Conservation (phyloP, 192 early-diverging fungal genomes). For the Coemansia sp. region DNA sequence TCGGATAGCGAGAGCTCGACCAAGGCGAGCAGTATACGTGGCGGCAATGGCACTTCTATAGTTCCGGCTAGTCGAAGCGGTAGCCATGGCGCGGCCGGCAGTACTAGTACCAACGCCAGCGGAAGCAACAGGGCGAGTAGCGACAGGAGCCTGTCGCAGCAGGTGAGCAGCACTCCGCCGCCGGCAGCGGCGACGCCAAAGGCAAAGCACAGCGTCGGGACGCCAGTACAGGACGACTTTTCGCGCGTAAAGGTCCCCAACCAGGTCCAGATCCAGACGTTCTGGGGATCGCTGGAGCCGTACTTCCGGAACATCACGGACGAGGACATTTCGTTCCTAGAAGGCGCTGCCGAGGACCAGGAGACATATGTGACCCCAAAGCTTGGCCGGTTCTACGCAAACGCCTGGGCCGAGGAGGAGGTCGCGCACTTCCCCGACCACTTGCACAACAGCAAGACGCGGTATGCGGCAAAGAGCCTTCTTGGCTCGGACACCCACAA, state of each 20-base stretch:
- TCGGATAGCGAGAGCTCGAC: slow-evolving; percentile 37
- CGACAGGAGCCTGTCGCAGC: slow-evolving; percentile 3
- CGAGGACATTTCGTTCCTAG: slow-evolving; percentile 69
- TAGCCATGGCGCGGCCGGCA: not conserved
- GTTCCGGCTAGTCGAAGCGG: too few species aligned
- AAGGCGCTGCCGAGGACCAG: slow-evolving; percentile 53
- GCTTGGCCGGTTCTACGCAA: slow-evolving; percentile 68
- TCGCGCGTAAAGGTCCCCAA: slow-evolving; percentile 64
- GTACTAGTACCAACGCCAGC: not conserved
- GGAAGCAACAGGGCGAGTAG: not conserved
- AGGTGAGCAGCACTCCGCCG: slow-evolving; percentile 4
- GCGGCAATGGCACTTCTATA: not conserved
- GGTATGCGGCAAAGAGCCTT: slow-evolving; percentile 17
- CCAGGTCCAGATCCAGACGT: slow-evolving; percentile 79
- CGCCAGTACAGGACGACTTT: slow-evolving; percentile 56
- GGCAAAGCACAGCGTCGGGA: slow-evolving; percentile 32
- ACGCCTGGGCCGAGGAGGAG: slow-evolving; percentile 65
- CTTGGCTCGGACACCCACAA: slow-evolving; percentile 2
- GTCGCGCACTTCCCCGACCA: slow-evolving; percentile 51
- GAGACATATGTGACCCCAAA: slow-evolving; percentile 74
- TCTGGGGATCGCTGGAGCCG: slow-evolving; percentile 78
- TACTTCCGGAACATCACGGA: slow-evolving; percentile 76
- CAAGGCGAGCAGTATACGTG: slow-evolving; percentile 4
- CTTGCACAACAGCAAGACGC: slow-evolving; percentile 34
- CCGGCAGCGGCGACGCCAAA: slow-evolving; percentile 10